Evolutionary conservation across 768 basidiomycete species (phyloP), one percentile per base, ranked within the genome.

Genomic region (Rhodosporidiobolus odoratus): DNA sequence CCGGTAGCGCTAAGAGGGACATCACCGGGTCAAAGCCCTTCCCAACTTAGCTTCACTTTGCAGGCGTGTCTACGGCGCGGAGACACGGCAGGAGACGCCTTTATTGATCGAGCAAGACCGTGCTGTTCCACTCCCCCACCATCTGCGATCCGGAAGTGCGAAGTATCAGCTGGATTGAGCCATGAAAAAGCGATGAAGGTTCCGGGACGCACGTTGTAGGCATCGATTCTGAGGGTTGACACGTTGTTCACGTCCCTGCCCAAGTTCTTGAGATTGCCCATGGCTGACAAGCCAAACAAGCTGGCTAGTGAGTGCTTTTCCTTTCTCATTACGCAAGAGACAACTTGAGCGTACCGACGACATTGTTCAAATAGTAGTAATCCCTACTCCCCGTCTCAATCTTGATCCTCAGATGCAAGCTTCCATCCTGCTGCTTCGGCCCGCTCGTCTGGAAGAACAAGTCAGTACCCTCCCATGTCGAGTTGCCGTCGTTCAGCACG

Each of bases 201-300:
- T n/a, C n/a, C n/a, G n/a, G n/a, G 38, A 54, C 65, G 58, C 30
- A 66, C 65, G 59, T 67, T 53, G 66, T 61, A 67, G 3, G 59
- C 59, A 43, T 67, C 66, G 59, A 67, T 67, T 13, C 59, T 25
- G 21, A 67, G 35, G 19, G 61, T 61, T 10, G 52, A 56, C 34
- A 57, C 53, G 34, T 43, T 57, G 41, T 61, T 48, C 10, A 6
- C 43, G n/a, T 52, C 58, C 16, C 37, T 45, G 10, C 66, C 66
- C 25, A 61, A 32, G 43, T 67, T 67, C 32, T 61, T 27, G 23
- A 67, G 53, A 17, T 45, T 53, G 0, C 66, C 66, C 19, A 61
- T 53, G 15, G 53, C 58, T 66, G 45, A 16, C 19, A 27, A 35
- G 32, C 12, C 9, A 15, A 53, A 30, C 27, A 19, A 27, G 52